These are phyloP conservation scores for Claviceps spartinae DNA, from an alignment of 2,329 filamentous ascomycete genomes.

Conservation along the genomic window DNA sequence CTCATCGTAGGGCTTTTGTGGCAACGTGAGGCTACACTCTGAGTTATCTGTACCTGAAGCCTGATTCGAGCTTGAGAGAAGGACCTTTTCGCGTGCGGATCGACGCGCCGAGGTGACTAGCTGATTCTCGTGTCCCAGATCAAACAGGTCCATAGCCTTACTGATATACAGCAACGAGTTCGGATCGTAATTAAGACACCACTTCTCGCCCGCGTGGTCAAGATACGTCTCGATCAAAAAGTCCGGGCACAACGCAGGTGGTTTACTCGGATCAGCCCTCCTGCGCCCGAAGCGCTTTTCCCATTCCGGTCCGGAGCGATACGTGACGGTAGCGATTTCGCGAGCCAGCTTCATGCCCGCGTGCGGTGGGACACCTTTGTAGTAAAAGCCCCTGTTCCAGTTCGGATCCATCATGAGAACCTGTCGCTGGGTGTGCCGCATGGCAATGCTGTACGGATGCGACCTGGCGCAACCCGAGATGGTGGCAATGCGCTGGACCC, in stretches of 20 bases:
- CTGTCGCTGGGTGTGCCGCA: constrained; percentile 94
- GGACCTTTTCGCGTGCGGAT: constrained; percentile 41
- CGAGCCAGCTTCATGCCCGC: constrained; percentile 95
- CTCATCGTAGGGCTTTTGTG: constrained; percentile 75
- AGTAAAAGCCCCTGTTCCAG: constrained; percentile 93
- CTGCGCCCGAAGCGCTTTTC: constrained; percentile 84
- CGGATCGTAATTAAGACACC: constrained; percentile 89
- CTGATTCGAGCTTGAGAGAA: constrained; percentile 41
- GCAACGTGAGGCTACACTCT: constrained; percentile 67
- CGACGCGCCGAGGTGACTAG: constrained; percentile 47
- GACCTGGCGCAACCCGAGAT: constrained; percentile 89
- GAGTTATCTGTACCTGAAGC: constrained; percentile 23
- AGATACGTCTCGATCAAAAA: constrained; percentile 97
- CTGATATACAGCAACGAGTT: constrained; percentile 94
- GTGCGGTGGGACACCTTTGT: constrained; percentile 76
- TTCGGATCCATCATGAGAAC: constrained; percentile 98
- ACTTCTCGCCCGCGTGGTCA: constrained; percentile 96
- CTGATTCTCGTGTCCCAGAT: constrained; percentile 65
- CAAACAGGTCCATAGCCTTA: constrained; percentile 98
- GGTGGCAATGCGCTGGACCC: constrained; percentile 70
- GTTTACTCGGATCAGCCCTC: constrained; percentile 72
- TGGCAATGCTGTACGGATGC: constrained; percentile 95
- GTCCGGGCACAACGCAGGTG: constrained; percentile 88
- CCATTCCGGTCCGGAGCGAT: constrained; percentile 94
- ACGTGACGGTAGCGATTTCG: constrained; percentile 95